Evolutionary conservation across 352 stramenopile species (phyloP), one percentile per base, ranked within the genome.

Genomic region (Phytophthora hybrid): DNA sequence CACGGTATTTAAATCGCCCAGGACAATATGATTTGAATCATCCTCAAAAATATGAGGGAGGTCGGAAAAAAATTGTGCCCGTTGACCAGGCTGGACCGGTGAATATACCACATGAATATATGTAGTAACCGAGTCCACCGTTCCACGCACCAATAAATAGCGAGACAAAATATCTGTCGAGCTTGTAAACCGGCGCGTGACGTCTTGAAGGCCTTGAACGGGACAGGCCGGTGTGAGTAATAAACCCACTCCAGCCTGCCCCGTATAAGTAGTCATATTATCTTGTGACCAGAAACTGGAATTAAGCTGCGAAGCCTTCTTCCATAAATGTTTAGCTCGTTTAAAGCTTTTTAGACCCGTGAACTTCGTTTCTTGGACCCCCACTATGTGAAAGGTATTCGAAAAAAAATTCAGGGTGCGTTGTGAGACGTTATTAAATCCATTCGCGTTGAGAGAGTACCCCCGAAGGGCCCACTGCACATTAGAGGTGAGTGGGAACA

Each of bases 231-330:
- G 52, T 0, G 59, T 69, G 2, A 64, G 14, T 16, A 69, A 54
- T 39, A 73, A 31, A 3, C 57, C 66, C 1, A 73, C 66, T 11
- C 58, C 37, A 21, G 47, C 47, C 2, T 51, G 29, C 2, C 57
- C 57, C 2, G 65, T 72, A 14, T 57, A 66, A 3, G 7, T 21
- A 18, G 39, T 41, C 23, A 59, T 46, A 5, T 73, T 57, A n/a
- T 74, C 67, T 70, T 70, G 60, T 18, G 59, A 70, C 59, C 67
- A 23, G 69, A 60, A 74, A 51, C 31, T 62, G 8, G 44, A 57
- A n/a, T 69, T 74, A 3, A 70, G 51, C 9, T 14, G 53, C 2
- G 67, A 74, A 26, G 60, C 32, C 5, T 21, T 19, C 8, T 54
- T 3, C 66, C 66, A 65, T 4, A 61, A 16, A 9, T 65, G 19